Base-by-base conservation (phyloP, 1,284 basidiomycete genomes). In the Trichosporon coremiiforme region DNA sequence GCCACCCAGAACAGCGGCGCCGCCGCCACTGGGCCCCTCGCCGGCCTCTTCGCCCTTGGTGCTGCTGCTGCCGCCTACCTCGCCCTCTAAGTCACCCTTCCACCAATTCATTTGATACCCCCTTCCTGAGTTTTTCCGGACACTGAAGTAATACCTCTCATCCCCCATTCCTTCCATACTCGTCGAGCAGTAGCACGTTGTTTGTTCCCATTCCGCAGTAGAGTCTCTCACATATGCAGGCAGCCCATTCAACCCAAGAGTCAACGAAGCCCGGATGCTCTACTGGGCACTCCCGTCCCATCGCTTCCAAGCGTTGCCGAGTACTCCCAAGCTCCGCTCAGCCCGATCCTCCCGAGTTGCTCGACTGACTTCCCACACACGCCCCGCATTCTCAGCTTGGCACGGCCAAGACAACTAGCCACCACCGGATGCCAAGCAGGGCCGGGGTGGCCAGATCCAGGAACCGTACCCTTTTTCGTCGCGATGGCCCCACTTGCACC, bases 371-470 rank as follows among this genome's bases (percentile, higher is more conserved):
- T 45, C 41, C 8, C 41, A 45, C 41, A 45, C 41, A 4, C 15
- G 6, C 41, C 17, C 17, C 13, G 8, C 53, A 31, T 33, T 31
- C 57, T 17, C 29, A 33, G 31, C 57, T 62, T 35, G 57, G 57
- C 57, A 33, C 9, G 13, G 50, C 50, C 50, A 53, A 53, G 50
- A 22, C 22, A 9, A n/a, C 29, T 17, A 33, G 29, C 31, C 57
- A 8, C n/a, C 29, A 62, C 15, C 17, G 7, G 31, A 15, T 62
- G 57, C 57, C 57, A 62, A 62, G 57, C 36, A 38, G 33, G 33
- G 33, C 36, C 9, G 10, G 36, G 36, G 29, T n/a, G 57, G 57
- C 57, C 57, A 62, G 57, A 62, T 62, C 33, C 57, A 62, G 57
- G 57, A 35, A 62, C 57, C 20, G 2, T 9, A 6, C 13, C 29